Base-by-base conservation (phyloP, 78 protist species). In the Dictyostelium brefeldianum region DNA sequence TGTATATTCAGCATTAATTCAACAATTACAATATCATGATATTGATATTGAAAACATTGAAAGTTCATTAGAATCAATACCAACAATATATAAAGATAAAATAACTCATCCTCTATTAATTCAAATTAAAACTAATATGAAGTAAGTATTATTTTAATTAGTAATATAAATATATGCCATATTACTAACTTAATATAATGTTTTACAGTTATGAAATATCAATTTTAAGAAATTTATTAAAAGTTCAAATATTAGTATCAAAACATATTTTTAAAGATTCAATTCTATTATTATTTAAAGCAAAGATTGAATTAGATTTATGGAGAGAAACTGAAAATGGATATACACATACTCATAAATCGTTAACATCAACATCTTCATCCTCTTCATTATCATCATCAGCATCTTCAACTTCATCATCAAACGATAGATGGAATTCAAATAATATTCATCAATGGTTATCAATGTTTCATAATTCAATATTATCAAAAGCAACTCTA, bases 361-460 rank as follows among this genome's bases (percentile, higher is more conserved):
- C 43, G 2, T 6, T 59, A n/a, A 50, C 36, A 41, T 71, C 79
- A 20, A 20, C 53, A 71, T 14, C 22, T 71, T 47, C 47, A 5
- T 6, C 46, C 12, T 41, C 36, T 57, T 43, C 59, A 22, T 25
- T 51, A 31, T 20, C 70, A 56, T 18, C 50, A 3, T 18, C 74
- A 9, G 9, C 10, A 10, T 75, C 51, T 4, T 20, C 82, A 5
- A 50, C 36, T 4, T 46, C 41, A 20, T 77, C 82, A 29, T 22
- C 9, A 12, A 81, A 64, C 29, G 46, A 46, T 10, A 83, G 51
- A 73, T 87, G 93, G 93, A n/a, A 20, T 18, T 77, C 84, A 29
- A 87, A 87, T 87, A 36, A 22, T 48, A 77, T 87, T 10, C 81
- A 87, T 64, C 93, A 87, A 62, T 87, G 93, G 93, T 31, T 87